These are phyloP conservation scores for Yamadazyma buinensis DNA, from an alignment of 1,139 yeast genomes.

Conservation along the genomic window DNA sequence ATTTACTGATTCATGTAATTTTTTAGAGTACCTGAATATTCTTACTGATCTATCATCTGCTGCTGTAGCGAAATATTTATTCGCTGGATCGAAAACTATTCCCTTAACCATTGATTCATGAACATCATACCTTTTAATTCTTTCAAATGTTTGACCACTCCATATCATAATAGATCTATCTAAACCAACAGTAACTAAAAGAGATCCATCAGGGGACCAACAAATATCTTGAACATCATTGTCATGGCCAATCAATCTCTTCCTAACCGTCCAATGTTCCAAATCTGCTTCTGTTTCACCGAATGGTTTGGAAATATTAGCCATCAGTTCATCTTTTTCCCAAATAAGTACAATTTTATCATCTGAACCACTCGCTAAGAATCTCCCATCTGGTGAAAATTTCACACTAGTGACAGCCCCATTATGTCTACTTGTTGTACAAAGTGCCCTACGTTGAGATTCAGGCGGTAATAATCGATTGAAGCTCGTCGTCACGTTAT, in stretches of 20 bases:
- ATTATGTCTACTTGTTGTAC: constrained; percentile 80
- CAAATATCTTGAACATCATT: constrained; percentile 96
- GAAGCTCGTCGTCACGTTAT: too few relatives aligned
- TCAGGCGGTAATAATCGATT: constrained; percentile 26
- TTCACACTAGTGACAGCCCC: constrained; percentile 94
- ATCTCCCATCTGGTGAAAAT: constrained; percentile 88
- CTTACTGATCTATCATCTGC: constrained; percentile 92
- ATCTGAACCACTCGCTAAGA: constrained; percentile 91
- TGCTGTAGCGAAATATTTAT: constrained; percentile 94
- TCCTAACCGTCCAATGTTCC: constrained; percentile 92
- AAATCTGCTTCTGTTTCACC: constrained; percentile 59
- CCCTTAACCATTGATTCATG: constrained; percentile 97
- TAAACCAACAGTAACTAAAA: constrained; percentile 88
- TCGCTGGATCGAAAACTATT: constrained; percentile 95
- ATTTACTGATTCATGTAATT: constrained; percentile 48
- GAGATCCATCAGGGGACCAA: constrained; percentile 94
- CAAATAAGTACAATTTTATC: constrained; percentile 88
- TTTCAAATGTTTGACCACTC: constrained; percentile 91
- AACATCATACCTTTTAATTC: constrained; percentile 81
- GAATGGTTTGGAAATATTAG: constrained; percentile 39
- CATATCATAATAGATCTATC: constrained; percentile 90
- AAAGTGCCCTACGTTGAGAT: constrained; percentile 53
- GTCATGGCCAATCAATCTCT: constrained; percentile 91
- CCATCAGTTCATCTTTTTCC: constrained; percentile 76
- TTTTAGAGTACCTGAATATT: constrained; percentile 77